Conservation (phyloP, 345 rosid genomes). For the Ailanthus altissimus region DNA sequence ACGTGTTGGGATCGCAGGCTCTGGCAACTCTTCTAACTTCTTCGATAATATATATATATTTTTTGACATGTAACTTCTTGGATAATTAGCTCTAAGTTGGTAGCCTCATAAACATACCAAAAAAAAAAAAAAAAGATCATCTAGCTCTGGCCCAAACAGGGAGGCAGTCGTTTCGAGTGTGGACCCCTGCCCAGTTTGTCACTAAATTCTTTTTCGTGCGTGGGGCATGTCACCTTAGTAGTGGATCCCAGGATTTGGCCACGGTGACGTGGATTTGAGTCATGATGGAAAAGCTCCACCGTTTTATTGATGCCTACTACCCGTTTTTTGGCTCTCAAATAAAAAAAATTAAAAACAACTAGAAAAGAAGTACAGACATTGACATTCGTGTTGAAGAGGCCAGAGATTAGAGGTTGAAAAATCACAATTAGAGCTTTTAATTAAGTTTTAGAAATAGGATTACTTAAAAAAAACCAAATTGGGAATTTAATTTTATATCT, state of each 20-base stretch:
- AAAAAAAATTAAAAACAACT: too few relatives aligned
- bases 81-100: slow-evolving; percentile 8
- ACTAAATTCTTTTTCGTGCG: background rate
- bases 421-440: background rate
- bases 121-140: background rate
- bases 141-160: slow-evolving; percentile 12
- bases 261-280: slow-evolving; percentile 35
- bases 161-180: background rate
- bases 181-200: background rate
- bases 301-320: background rate
- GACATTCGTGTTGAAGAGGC: background rate
- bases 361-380: background rate
- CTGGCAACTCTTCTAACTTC: slow-evolving; percentile 39
- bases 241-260: background rate
- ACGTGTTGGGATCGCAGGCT: slow-evolving; percentile 32
- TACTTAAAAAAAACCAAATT: too few relatives aligned
- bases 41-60: too few relatives aligned
- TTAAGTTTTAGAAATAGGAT: background rate
- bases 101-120: slow-evolving; percentile 4
- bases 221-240: slow-evolving; percentile 27
- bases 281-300: slow-evolving; percentile 35
- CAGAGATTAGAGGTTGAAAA: background rate
- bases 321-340: too few relatives aligned
- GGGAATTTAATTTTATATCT: background rate
- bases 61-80: slow-evolving; percentile 30